Percentiles rank a stretch among this genome's conserved stretches.
Evolutionary conservation across 2,329 filamentous ascomycete genomes (phyloP).

Genomic region (Cadophora sp.): DNA sequence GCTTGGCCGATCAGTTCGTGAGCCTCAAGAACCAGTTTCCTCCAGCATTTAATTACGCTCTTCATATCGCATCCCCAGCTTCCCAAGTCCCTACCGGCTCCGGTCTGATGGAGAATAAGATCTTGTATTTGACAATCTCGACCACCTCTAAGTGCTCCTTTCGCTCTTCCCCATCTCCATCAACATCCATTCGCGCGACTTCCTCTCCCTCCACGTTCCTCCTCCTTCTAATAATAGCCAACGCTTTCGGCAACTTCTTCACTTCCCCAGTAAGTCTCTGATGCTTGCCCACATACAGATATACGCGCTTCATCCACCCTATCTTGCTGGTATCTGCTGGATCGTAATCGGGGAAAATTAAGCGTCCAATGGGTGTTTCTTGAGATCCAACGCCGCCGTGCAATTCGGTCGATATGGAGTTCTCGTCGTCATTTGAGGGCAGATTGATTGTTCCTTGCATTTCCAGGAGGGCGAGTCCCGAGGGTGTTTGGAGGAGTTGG

Average conservation of each 20-base stretch:
- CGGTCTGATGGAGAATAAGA: slow-evolving; percentile 83
- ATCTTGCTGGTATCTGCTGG: slow-evolving; percentile 60
- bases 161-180: slow-evolving; percentile 41
- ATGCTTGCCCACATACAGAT: slow-evolving; percentile 87
- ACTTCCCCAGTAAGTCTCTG: slow-evolving; percentile 90
- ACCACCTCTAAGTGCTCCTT: slow-evolving; percentile 75
- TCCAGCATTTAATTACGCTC: neutral
- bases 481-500: slow-evolving; percentile 83
- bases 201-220: slow-evolving; percentile 41
- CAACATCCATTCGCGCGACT: slow-evolving; percentile 20
- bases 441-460: slow-evolving; percentile 91
- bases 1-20: slow-evolving; percentile 8
- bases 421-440: slow-evolving; percentile 52
- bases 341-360: slow-evolving; percentile 80
- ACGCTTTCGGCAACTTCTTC: slow-evolving; percentile 79
- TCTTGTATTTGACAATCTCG: slow-evolving; percentile 86
- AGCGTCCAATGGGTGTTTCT: slow-evolving; percentile 68
- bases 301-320: slow-evolving; percentile 88
- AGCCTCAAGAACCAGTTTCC: neutral
- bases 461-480: slow-evolving; percentile 88
- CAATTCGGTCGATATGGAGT: slow-evolving; percentile 42
- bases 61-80: slow-evolving; percentile 19
- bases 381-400: slow-evolving; percentile 24
- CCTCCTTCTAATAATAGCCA: slow-evolving; percentile 78
- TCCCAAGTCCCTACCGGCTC: slow-evolving; percentile 72